Conservation (phyloP, 495 filamentous ascomycete genomes). For the Hypoxylon cercidicola region DNA sequence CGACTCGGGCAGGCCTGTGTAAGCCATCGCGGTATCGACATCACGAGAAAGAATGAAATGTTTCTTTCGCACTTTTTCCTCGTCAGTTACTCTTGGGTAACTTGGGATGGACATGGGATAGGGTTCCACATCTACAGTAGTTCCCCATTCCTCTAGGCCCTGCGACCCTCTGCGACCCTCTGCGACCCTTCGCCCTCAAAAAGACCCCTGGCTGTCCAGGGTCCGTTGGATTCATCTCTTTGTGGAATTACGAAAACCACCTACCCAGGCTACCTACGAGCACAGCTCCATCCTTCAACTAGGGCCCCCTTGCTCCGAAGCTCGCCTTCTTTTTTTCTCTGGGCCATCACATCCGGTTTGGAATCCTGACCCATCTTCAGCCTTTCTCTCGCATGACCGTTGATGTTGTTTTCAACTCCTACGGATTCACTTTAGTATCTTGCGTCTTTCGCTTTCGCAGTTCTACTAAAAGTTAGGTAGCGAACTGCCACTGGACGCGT, state of each 20-base stretch:
- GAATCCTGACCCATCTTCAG: slow-evolving; percentile 34
- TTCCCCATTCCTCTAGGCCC: slow-evolving; percentile 31
- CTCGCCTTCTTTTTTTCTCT: slow-evolving; percentile 36
- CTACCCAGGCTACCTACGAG: slow-evolving; percentile 27
- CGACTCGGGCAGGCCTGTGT: slow-evolving; percentile 29
- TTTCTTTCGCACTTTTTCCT: slow-evolving; percentile 9
- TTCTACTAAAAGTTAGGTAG: slow-evolving; percentile 3
- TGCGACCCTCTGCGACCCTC: slow-evolving; percentile 28
- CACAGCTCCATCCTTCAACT: slow-evolving; percentile 36
- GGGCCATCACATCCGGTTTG: slow-evolving; percentile 30
- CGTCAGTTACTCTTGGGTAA: slow-evolving; percentile 25
- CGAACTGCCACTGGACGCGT: background rate
- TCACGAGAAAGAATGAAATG: slow-evolving; percentile 22
- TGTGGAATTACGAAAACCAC: slow-evolving; percentile 43
- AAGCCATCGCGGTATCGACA: slow-evolving; percentile 25
- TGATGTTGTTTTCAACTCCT: slow-evolving; percentile 22
- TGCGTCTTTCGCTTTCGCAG: slow-evolving; percentile 5
- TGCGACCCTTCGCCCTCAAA: slow-evolving; percentile 32
- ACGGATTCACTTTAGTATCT: slow-evolving; percentile 17
- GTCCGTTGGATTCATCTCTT: slow-evolving; percentile 37
- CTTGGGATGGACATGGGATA: slow-evolving; percentile 24
- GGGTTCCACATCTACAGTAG: slow-evolving; percentile 35
- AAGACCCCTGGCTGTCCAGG: slow-evolving; percentile 30
- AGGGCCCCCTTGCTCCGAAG: slow-evolving; percentile 28
- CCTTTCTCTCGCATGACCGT: slow-evolving; percentile 22